Percentiles rank a stretch among this genome's conserved stretches.
phyloP scores from a whole-genome alignment of 2,329 filamentous ascomycete species.

The Ceratocystis alfenasii region DNA sequence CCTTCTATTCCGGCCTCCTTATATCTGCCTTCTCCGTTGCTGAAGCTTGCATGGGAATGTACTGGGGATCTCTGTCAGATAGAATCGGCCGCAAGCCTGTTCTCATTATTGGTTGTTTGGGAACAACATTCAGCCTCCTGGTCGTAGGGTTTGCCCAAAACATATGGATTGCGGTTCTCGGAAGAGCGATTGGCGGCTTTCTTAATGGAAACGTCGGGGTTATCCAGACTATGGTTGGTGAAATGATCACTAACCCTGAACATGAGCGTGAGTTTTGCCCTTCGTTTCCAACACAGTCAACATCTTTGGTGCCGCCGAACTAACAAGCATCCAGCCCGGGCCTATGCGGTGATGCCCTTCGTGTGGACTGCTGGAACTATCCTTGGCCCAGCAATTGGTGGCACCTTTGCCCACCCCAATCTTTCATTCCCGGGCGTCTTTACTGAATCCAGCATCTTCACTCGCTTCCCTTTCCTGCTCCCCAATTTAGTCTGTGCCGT shows the following conservation, averaged over 20 bases:
- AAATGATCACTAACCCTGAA: slow-evolving; percentile 69
- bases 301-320: not conserved
- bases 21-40: slow-evolving; percentile 76
- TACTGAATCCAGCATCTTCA: slow-evolving; percentile 56
- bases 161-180: slow-evolving; percentile 70
- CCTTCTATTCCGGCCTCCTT: slow-evolving; percentile 76
- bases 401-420: slow-evolving; percentile 69
- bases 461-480: slow-evolving; percentile 70
- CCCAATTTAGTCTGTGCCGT: slow-evolving; percentile 76
- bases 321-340: slow-evolving; percentile 46
- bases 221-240: slow-evolving; percentile 87
- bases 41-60: slow-evolving; percentile 74
- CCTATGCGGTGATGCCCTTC: slow-evolving; percentile 87
- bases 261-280: slow-evolving; percentile 59
- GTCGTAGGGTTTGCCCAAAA: slow-evolving; percentile 72
- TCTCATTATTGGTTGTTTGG: slow-evolving; percentile 65
- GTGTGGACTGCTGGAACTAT: slow-evolving; percentile 88
- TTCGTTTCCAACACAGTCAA: not conserved
- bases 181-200: slow-evolving; percentile 64
- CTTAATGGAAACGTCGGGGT: slow-evolving; percentile 88
- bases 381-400: slow-evolving; percentile 76
- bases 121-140: slow-evolving; percentile 72
- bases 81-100: slow-evolving; percentile 75
- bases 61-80: slow-evolving; percentile 77
- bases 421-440: slow-evolving; percentile 62